phyloP scores from a whole-genome alignment of 371 early-diverging fungal species.

The Choanephora cucurbitarum region DNA sequence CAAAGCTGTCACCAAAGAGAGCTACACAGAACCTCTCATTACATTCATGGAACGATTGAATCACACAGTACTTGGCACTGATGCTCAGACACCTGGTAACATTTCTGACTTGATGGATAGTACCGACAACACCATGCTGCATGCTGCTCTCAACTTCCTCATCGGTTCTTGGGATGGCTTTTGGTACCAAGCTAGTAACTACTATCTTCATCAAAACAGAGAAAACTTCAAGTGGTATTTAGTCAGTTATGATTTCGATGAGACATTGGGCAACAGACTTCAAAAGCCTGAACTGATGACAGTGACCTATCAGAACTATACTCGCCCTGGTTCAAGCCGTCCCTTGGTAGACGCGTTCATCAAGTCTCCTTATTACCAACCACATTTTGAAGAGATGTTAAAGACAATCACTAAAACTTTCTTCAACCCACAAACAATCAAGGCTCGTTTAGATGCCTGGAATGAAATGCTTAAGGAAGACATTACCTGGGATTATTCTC shows the following conservation, averaged over 20 bases:
- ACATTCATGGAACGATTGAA: conserved; percentile 30
- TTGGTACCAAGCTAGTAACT: conserved; percentile 51
- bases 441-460: conserved; percentile 51
- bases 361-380: conserved; percentile 41
- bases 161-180: conserved; percentile 55
- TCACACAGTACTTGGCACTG: conserved; percentile 14
- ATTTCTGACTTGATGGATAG: conserved; percentile 35
- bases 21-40: conserved; percentile 26
- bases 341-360: conserved; percentile 41
- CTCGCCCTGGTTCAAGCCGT: conserved; percentile 31
- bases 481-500: conserved; percentile 41
- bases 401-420: conserved; percentile 46
- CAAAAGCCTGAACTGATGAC: conserved; percentile 32
- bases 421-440: conserved; percentile 48
- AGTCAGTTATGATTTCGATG: conserved; percentile 57
- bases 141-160: conserved; percentile 49
- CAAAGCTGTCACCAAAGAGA: conserved; percentile 19
- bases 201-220: conserved; percentile 47
- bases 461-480: conserved; percentile 50
- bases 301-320: conserved; percentile 37
- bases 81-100: conserved; percentile 27
- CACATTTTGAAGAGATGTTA: conserved; percentile 44
- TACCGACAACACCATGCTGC: conserved; percentile 45
- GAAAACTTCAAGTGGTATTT: conserved; percentile 48
- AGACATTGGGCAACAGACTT: conserved; percentile 50